phyloP scores from a whole-genome alignment of 306 rosid species.

The Ormosia emarginata region DNA sequence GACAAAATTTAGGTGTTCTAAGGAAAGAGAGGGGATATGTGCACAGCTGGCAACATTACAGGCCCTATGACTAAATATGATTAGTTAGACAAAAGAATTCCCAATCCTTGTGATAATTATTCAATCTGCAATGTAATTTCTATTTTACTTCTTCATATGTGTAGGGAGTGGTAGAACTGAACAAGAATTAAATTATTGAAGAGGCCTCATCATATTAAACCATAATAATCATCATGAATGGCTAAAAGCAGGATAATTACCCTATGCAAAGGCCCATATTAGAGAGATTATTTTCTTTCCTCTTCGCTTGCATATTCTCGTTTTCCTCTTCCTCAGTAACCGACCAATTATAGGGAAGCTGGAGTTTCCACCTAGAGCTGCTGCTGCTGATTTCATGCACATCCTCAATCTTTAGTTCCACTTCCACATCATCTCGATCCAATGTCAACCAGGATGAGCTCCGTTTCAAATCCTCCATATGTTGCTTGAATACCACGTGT shows the following conservation, averaged over 20 bases:
- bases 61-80: too few relatives aligned
- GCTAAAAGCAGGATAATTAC: not conserved
- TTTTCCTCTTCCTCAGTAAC: not conserved
- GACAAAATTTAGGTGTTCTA: too few relatives aligned
- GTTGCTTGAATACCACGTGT: not conserved
- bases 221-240: not conserved
- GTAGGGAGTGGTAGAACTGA: not conserved
- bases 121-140: too few relatives aligned
- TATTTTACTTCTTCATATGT: not conserved
- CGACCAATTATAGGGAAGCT: not conserved
- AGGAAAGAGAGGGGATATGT: too few relatives aligned
- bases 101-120: too few relatives aligned
- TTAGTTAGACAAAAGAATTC: too few relatives aligned
- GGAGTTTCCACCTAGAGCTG: not conserved
- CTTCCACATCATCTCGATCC: too few relatives aligned
- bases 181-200: not conserved
- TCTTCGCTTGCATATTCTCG: not conserved
- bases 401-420: too few relatives aligned
- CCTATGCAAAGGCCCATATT: not conserved
- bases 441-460: too few relatives aligned
- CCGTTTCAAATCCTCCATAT: not conserved
- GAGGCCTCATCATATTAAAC: not conserved
- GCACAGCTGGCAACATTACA: too few relatives aligned
- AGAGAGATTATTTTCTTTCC: not conserved
- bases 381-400: too few relatives aligned